These are phyloP conservation scores for Paramecium pentaurelia DNA, from an alignment of 73 alveolate species.

Conservation along the genomic window DNA sequence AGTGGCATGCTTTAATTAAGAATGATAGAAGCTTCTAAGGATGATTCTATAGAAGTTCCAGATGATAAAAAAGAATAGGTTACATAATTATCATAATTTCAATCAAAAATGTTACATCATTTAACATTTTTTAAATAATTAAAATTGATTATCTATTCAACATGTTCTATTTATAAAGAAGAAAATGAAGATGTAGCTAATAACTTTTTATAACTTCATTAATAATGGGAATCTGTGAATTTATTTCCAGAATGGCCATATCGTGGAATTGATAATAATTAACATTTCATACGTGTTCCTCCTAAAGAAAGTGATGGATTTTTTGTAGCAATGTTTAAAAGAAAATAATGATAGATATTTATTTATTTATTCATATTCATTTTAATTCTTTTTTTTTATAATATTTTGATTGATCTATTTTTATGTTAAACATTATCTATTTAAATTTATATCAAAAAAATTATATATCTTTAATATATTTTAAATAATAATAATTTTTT, in stretches of 20 bases:
- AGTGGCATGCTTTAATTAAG: conserved; percentile 57
- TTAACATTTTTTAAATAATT: conserved; percentile 7
- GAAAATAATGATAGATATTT: background rate
- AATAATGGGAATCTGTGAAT: background rate
- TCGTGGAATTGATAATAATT: conserved; percentile 39
- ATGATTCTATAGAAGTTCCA: background rate
- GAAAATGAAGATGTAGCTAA: conserved; percentile 59
- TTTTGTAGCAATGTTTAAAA: conserved; percentile 57
- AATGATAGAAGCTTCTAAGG: conserved; percentile 19
- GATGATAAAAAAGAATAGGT: background rate
- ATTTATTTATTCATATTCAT: background rate
- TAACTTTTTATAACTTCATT: background rate
- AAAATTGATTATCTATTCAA: conserved; percentile 44
- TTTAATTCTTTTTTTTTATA: no score
- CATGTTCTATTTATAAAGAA: conserved; percentile 56
- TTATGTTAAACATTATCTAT: no score
- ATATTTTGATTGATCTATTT: no score
- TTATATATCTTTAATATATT: no score
- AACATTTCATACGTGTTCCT: conserved; percentile 7
- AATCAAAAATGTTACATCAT: conserved; percentile 36
- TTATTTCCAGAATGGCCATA: conserved; percentile 41
- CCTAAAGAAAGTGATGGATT: conserved; percentile 55
- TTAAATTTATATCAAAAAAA: no score
- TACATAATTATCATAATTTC: background rate
- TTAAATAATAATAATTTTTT: no score